These are phyloP conservation scores for Rhizophagus prolifer DNA, from an alignment of 192 early-diverging fungal species.

Conservation along the genomic window DNA sequence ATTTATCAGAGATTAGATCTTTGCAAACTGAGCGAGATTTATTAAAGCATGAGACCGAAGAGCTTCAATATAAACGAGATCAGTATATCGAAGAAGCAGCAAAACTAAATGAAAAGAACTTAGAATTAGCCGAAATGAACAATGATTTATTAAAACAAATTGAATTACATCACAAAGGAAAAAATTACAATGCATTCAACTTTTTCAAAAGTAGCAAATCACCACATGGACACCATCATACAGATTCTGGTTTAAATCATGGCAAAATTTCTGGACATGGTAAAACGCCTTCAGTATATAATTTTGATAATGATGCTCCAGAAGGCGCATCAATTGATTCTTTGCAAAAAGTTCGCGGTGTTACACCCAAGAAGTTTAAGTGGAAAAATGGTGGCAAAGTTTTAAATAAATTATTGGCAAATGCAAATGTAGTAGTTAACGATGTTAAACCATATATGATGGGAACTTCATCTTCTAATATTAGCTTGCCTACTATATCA, in stretches of 20 bases:
- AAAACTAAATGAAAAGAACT: conserved; percentile 52
- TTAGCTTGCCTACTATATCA: conserved; percentile 9
- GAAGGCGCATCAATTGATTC: conserved; percentile 25
- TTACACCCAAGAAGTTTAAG: conserved; percentile 54
- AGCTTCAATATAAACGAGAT: conserved; percentile 45
- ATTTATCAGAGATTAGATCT: conserved; percentile 46
- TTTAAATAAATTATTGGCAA: conserved; percentile 35
- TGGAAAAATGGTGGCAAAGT: conserved; percentile 47
- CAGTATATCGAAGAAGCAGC: conserved; percentile 53
- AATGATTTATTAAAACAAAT: conserved; percentile 53
- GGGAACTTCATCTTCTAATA: not conserved
- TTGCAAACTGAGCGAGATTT: conserved; percentile 47
- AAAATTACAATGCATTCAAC: conserved; percentile 16
- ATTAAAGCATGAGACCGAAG: conserved; percentile 45
- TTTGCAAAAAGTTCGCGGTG: conserved; percentile 30
- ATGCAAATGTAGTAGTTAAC: conserved; percentile 40
- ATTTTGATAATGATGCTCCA: not conserved
- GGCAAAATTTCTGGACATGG: not conserved
- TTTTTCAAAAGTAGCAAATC: conserved; percentile 24
- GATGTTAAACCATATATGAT: conserved; percentile 37
- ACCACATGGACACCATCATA: not conserved
- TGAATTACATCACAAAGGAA: conserved; percentile 32
- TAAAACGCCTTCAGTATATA: not conserved
- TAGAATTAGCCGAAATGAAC: conserved; percentile 53
- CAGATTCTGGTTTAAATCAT: not conserved